Base-by-base conservation (phyloP, 129 eudicot species). In the Escallonia rubra region DNA sequence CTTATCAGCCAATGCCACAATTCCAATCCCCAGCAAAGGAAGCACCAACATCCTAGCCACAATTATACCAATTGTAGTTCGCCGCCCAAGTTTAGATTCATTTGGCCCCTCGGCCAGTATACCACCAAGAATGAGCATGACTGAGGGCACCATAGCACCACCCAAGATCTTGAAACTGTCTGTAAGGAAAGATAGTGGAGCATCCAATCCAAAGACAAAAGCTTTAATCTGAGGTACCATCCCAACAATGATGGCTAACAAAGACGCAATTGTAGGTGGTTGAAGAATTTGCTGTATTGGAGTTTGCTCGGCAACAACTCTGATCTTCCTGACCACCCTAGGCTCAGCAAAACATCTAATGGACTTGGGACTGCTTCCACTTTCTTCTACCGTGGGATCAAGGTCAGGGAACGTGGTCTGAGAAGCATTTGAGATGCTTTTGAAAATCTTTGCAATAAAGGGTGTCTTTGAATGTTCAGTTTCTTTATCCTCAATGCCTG, bases 81-180 rank as follows among this genome's bases (percentile, higher is more conserved):
- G 69, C 0, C 74, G 0, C 34, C 95, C 97, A 7, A 90, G 85
- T 43, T 66, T 82, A 11, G 91, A 85, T 49, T 80, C 85, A 46
- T 78, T 74, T 0, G 85, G 88, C 64, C 96, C 91, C 51, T 88
- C 97, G 3, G 91, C 95, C 3, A 90, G 74, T 89, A 86, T 86
- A 45, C 97, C 97, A 4, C 97, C 97, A 9, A 86, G 85, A 68
- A 87, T 72, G 46, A 90, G 66, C 95, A 90, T 86, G 10, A 84
- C 89, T 6, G 87, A 84, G 6, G 97, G 97, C 44, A 86, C 95
- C 97, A 90, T 82, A 13, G 97, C 91, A 39, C 77, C 83, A 6
- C 85, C 95, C 73, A 90, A 23, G 43, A 90, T 86, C 42, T 81
- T 83, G 40, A 90, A 66, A 75, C 95, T 84, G 44, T 86, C 97